phyloP scores from a whole-genome alignment of 805 yeast genomes.

The Debaryomyces maramus region DNA sequence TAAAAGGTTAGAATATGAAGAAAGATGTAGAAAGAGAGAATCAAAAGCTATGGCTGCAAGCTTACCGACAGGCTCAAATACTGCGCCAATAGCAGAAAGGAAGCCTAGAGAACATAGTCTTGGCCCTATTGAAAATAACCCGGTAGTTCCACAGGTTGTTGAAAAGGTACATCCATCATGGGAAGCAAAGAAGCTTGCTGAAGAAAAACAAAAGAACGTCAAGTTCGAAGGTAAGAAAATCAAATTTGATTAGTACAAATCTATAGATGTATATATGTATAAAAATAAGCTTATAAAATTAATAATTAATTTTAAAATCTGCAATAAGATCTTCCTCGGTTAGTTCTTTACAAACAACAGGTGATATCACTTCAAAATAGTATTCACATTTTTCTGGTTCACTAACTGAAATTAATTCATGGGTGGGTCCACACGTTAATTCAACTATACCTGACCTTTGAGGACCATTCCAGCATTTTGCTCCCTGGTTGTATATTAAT shows the following conservation, averaged over 20 bases:
- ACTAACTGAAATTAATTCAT: slow-evolving; percentile 60
- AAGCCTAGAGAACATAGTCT: slow-evolving; percentile 11
- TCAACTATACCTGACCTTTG: slow-evolving; percentile 64
- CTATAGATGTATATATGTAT: slow-evolving; percentile 1
- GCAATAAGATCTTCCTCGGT: slow-evolving; percentile 27
- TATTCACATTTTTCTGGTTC: slow-evolving; percentile 93
- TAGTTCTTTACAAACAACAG: slow-evolving; percentile 44
- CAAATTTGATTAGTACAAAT: slow-evolving; percentile 52
- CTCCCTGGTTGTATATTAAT: slow-evolving; percentile 59
- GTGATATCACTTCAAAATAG: slow-evolving; percentile 47
- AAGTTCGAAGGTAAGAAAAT: slow-evolving; percentile 85
- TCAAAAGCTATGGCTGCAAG: slow-evolving; percentile 38
- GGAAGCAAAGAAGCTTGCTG: slow-evolving; percentile 82
- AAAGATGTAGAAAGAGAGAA: slow-evolving; percentile 66
- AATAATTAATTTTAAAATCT: slow-evolving; percentile 27
- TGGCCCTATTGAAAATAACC: slow-evolving; percentile 1
- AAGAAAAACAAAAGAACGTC: slow-evolving; percentile 61
- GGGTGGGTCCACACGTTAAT: slow-evolving; percentile 64
- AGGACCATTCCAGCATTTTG: slow-evolving; percentile 95
- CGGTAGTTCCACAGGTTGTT: slow-evolving; percentile 16
- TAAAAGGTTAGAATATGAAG: slow-evolving; percentile 67
- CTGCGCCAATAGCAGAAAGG: slow-evolving; percentile 40
- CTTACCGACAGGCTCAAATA: slow-evolving; percentile 39
- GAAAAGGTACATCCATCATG: slow-evolving; percentile 87
- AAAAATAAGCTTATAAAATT: slow-evolving; percentile 13